These are phyloP conservation scores for Vitis hybrid DNA, from an alignment of 177 flowering plant species.

Conservation along the genomic window DNA sequence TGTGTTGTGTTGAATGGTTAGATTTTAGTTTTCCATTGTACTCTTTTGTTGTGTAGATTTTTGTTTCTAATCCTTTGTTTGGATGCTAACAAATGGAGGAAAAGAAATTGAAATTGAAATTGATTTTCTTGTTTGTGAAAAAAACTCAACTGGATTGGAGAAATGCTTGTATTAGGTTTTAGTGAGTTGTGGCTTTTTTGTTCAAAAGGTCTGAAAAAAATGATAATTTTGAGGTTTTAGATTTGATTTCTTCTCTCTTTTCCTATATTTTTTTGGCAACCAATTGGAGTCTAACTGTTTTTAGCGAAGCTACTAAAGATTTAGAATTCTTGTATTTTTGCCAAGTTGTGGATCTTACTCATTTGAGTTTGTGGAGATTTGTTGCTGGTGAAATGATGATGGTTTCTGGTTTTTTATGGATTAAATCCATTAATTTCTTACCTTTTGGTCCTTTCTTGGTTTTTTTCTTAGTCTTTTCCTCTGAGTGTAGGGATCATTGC, in stretches of 20 bases:
- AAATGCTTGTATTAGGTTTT: not conserved
- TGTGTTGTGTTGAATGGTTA: not conserved
- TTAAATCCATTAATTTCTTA: no score
- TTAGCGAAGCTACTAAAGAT: not conserved
- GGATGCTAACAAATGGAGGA: not conserved
- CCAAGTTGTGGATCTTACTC: not conserved
- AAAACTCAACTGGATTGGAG: no score
- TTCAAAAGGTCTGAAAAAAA: not conserved
- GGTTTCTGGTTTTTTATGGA: no score
- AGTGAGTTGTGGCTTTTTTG: not conserved
- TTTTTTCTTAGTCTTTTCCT: no score
- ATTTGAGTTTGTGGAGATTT: no score
- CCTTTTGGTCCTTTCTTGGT: no score
- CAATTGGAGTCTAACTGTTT: not conserved
- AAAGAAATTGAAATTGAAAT: no score
- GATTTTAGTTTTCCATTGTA: not conserved
- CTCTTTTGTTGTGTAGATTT: constrained; percentile 4
- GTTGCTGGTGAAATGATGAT: no score
- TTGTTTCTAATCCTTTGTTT: not conserved
- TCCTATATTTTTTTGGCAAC: not conserved
- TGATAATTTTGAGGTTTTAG: not conserved
- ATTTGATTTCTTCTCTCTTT: not conserved
- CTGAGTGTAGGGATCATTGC: no score
- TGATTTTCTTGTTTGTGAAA: not conserved
- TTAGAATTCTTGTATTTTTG: not conserved